These are phyloP conservation scores for Backusella sp. DNA, from an alignment of 192 early-diverging fungal species.

Conservation along the genomic window DNA sequence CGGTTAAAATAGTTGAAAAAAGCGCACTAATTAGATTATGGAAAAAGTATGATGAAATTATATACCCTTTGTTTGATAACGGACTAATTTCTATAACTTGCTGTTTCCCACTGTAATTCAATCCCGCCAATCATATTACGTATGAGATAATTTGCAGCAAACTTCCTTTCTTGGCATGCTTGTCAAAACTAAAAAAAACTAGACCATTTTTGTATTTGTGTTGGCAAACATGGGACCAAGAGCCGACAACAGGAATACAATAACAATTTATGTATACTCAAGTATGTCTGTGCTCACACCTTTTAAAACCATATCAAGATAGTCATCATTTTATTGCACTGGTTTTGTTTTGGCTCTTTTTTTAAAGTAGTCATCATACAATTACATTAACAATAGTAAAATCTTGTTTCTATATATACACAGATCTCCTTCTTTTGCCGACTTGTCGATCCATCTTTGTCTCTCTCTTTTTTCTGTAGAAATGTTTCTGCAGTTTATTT, in stretches of 20 bases:
- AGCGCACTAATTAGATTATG: not conserved
- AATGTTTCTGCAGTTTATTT: not conserved
- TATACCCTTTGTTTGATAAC: not conserved
- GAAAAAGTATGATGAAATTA: not conserved
- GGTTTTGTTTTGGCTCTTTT: no score
- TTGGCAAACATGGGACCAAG: not conserved
- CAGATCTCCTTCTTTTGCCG: not conserved
- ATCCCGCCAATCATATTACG: not conserved
- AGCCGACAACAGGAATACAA: not conserved
- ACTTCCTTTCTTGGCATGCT: not conserved
- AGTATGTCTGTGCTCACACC: not conserved
- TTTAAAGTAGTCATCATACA: not conserved
- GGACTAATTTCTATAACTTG: not conserved
- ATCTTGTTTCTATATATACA: not conserved
- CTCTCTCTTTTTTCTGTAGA: not conserved
- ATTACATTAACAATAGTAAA: not conserved
- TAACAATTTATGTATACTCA: not conserved
- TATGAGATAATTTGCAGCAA: not conserved
- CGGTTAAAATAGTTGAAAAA: not conserved
- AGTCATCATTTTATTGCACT: not conserved
- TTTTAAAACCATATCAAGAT: not conserved
- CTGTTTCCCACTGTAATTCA: not conserved
- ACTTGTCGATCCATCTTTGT: not conserved
- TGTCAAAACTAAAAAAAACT: not conserved
- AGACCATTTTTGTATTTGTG: not conserved